phyloP scores from a whole-genome alignment of 805 yeast genomes.

The Saccharomycopsis sp. region DNA sequence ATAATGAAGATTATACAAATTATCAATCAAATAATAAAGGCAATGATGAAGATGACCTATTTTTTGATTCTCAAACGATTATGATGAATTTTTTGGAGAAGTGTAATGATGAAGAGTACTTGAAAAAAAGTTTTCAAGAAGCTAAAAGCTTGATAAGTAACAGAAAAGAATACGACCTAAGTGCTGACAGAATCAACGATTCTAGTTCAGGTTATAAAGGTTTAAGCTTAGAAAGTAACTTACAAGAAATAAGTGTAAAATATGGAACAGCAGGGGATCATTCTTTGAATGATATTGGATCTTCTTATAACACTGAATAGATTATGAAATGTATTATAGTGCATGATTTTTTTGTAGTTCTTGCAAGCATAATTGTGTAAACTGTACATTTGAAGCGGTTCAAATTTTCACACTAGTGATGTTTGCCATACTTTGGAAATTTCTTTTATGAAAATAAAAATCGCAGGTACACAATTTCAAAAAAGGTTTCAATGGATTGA shows the following conservation, averaged over 20 bases:
- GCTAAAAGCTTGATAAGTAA: constrained; percentile 30
- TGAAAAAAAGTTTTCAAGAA: constrained; percentile 45
- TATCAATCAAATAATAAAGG: constrained; percentile 12
- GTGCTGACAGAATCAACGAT: neutral
- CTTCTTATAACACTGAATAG: no score
- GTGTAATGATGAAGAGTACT: constrained; percentile 41
- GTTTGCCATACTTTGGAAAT: no score
- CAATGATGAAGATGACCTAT: constrained; percentile 17
- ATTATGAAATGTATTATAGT: no score
- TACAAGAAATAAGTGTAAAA: constrained; percentile 4
- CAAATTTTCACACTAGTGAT: no score
- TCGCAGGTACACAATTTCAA: no score
- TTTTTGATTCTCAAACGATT: constrained; percentile 60
- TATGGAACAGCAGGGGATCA: neutral
- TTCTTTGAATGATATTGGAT: no score
- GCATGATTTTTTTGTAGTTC: no score
- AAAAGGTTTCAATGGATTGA: no score
- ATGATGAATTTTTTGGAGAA: constrained; percentile 58
- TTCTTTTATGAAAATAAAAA: no score
- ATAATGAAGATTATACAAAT: constrained; percentile 5
- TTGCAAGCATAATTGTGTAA: no score
- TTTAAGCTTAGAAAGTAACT: neutral
- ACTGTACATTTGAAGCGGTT: no score
- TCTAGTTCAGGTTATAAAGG: neutral
- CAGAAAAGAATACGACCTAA: neutral